A percentile compares a stretch with the other conserved stretches of the same genome.
Conservation (phyloP, 441 rosid species). For the Brassica balearica region DNA sequence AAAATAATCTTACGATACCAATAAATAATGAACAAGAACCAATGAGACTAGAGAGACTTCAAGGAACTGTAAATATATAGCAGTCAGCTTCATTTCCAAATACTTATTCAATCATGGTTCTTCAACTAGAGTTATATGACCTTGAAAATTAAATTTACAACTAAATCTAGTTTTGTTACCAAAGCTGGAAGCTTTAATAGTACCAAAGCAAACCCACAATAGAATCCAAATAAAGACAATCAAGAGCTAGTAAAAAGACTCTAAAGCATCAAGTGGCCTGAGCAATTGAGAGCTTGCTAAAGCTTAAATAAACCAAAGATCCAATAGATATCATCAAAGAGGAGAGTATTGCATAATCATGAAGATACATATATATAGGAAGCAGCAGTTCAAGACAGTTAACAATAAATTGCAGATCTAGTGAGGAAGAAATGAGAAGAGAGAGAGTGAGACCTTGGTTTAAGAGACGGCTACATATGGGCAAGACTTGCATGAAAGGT, state of each 20-base stretch:
- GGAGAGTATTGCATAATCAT: background rate
- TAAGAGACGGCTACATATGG: constrained; percentile 86
- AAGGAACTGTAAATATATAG: background rate
- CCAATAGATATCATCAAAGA: background rate
- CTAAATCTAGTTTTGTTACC: background rate
- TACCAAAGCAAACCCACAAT: constrained; percentile 4
- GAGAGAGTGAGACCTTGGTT: constrained; percentile 76
- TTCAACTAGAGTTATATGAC: background rate
- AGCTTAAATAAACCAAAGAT: background rate
- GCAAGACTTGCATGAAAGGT: constrained; percentile 94
- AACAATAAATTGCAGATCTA: constrained; percentile 67
- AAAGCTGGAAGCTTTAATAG: background rate
- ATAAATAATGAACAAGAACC: constrained; percentile 7
- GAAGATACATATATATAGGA: background rate
- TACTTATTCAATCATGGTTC: background rate
- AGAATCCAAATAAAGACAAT: background rate
- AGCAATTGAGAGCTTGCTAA: background rate
- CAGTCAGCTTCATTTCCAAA: constrained; percentile 9
- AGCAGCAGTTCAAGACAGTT: background rate
- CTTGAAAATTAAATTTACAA: background rate
- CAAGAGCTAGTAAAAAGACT: background rate
- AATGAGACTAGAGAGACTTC: constrained; percentile 9
- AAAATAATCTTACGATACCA: constrained; percentile 16
- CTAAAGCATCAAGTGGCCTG: background rate
- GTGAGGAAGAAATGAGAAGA: constrained; percentile 25